Evolutionary conservation across 2,329 filamentous ascomycete genomes (phyloP), one percentile per base, ranked within the genome.

Genomic region (Trichophyton schoenleinii): DNA sequence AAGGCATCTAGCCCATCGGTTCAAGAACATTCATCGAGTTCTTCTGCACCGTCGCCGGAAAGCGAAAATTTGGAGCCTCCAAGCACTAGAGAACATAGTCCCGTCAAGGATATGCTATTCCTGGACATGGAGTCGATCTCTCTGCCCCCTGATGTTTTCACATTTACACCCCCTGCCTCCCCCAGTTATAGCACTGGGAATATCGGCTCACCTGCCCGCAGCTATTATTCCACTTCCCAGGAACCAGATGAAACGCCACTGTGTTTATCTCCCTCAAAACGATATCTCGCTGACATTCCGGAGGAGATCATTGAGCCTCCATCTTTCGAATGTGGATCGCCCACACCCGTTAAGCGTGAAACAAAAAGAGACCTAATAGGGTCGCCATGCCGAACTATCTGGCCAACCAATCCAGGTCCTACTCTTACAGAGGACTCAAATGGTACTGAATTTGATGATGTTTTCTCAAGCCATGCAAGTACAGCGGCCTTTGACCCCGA

Each of bases 121-220:
- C 69, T 73, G 57, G 62, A 66, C 49, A 66, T 67, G 42, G 66
- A 68, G n/a, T 67, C 69, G n/a, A 72, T 71, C 60, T 68, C 70
- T 31, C 64, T 76, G 46, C 70, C 73, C 3, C 72, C 74, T 0
- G 73, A 74, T 58, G 69, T 71, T 34, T 78, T 79, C 60, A 75
- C 76, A 1, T 77, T 74, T 62, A 80, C 78, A 3, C 78, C 78
- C 34, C 77, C 78, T 3, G 70, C 75, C 3, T 79, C 77, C 28
- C 78, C 78, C 9, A 73, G 73, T 11, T 71, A 71, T 63, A 75
- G 70, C 60, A 72, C 70, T 18, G 70, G 71, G 46, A 72, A 74
- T 64, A 70, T 72, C 18, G 68, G 71, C 20, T 76, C 74, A 6
- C 72, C 75, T 2, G 64, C 65, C 46, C 64, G 67, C 25, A 70